Evolutionary conservation across 148 eudicot genomes (phyloP), one percentile per base, ranked within the genome.

Genomic region (Diospyros kaki): DNA sequence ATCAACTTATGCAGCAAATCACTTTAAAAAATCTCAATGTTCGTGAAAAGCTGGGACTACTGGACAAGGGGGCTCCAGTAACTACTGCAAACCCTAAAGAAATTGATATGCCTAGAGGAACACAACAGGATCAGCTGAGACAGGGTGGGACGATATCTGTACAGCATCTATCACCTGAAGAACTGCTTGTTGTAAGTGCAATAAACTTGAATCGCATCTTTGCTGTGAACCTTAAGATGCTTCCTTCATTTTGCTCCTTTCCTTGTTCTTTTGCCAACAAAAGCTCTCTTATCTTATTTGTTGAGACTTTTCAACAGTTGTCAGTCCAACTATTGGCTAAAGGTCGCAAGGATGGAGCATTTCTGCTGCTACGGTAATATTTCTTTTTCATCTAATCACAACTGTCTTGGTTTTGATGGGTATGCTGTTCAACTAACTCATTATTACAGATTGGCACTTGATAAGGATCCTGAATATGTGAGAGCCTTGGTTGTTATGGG

Each of bases 401-500:
- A 52, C 61, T 39, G 12, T 40, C 82, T 74, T 54, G 55, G 42
- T 51, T 56, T 70, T 42, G 68, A 15, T 79, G 62, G 52, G 55
- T 43, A 41, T 77, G 58, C 67, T 41, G 54, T 70, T 67, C 28
- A 65, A 75, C 48, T 80, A 66, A 74, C 74, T 81, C 53, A 74
- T 58, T 74, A 65, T 76, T 85, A 46, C 86, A 91, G 98, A 81
- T 68, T 89, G 75, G 96, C 94, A 71, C 86, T 95, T 66, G 85
- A 85, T 56, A 92, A 92, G 83, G 96, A 92, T 84, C 94, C 94
- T 66, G 94, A 89, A 69, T 81, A 88, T 68, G 88, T 78, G 58
- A 80, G 84, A 85, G 94, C 97, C 40, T 78, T 86, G 89, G 74
- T 88, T 60, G 72, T 87, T 17, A 72, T 95, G 92, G 98, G 97